Percentiles rank a stretch among this genome's conserved stretches.
phyloP scores from a whole-genome alignment of 176 grass and related monocot species.

The Thalia dealbata region DNA sequence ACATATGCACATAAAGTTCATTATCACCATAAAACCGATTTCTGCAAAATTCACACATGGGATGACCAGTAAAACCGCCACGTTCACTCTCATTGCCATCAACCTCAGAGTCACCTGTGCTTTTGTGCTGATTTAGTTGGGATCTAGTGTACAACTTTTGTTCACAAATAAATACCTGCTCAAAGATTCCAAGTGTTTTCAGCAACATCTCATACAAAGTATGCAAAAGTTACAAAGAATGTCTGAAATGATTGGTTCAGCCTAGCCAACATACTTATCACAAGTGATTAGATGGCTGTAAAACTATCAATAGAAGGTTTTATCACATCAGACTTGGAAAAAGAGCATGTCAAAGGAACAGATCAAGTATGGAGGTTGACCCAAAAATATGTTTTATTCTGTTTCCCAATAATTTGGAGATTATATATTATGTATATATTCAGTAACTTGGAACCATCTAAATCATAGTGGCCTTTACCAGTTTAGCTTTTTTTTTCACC shows the following conservation, averaged over 20 bases:
- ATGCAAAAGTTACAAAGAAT: background rate
- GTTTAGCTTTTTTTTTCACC: too few relatives aligned
- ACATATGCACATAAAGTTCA: slow-evolving; percentile 83
- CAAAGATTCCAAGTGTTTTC: background rate
- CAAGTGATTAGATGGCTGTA: background rate
- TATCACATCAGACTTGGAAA: background rate
- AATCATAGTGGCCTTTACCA: too few relatives aligned
- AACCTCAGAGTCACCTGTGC: slow-evolving; percentile 78
- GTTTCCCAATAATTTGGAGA: too few relatives aligned
- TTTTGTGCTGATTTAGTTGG: slow-evolving; percentile 73
- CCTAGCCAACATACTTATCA: background rate
- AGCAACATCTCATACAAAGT: background rate
- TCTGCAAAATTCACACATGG: slow-evolving; percentile 73
- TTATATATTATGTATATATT: too few relatives aligned
- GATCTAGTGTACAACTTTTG: slow-evolving; percentile 82
- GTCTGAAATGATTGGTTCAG: background rate
- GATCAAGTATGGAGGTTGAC: background rate
- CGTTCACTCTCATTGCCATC: slow-evolving; percentile 93
- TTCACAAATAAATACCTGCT: slow-evolving; percentile 92
- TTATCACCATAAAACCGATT: slow-evolving; percentile 92
- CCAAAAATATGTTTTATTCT: background rate
- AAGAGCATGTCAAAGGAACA: background rate
- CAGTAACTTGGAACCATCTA: too few relatives aligned
- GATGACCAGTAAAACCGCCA: slow-evolving; percentile 78
- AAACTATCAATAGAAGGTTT: background rate